phyloP scores from a whole-genome alignment of 306 rosid genomes.

The Casuarina glauca region DNA sequence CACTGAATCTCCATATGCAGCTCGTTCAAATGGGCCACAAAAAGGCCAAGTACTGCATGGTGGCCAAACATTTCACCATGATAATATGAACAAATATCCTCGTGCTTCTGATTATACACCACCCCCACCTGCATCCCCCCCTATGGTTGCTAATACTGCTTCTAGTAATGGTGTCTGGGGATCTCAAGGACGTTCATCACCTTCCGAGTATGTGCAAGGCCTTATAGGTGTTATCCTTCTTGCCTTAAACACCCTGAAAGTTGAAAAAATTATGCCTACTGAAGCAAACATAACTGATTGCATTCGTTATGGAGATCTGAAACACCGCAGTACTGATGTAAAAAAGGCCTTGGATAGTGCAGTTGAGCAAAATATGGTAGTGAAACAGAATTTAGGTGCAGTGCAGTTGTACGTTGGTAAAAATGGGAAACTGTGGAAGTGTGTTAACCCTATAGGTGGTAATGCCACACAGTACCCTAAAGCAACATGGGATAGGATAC shows the following conservation, averaged over 20 bases:
- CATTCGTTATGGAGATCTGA: constrained; percentile 69
- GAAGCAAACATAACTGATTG: constrained; percentile 64
- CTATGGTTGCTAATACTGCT: constrained; percentile 36
- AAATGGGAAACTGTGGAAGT: constrained; percentile 59
- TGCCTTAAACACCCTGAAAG: constrained; percentile 59
- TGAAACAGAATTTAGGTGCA: constrained; percentile 47
- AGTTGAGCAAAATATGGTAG: constrained; percentile 50
- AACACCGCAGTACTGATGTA: constrained; percentile 52
- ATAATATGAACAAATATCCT: constrained; percentile 43
- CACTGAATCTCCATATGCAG: constrained; percentile 36
- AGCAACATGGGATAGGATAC: constrained; percentile 52
- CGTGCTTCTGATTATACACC: constrained; percentile 47
- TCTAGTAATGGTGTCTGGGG: constrained; percentile 72
- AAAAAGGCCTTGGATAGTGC: constrained; percentile 69
- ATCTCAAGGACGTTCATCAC: constrained; percentile 63
- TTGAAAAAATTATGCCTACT: constrained; percentile 65
- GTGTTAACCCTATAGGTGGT: constrained; percentile 61
- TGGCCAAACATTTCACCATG: constrained; percentile 46
- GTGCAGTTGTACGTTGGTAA: constrained; percentile 58
- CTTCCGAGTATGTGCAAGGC: constrained; percentile 70
- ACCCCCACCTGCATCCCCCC: constrained; percentile 31
- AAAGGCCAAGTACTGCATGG: constrained; percentile 49
- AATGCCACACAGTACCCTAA: constrained; percentile 41
- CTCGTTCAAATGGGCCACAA: constrained; percentile 43
- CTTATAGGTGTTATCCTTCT: constrained; percentile 59